These are phyloP conservation scores for Rhynchospora pubera DNA, from an alignment of 176 grass and related monocot genomes.

Conservation along the genomic window DNA sequence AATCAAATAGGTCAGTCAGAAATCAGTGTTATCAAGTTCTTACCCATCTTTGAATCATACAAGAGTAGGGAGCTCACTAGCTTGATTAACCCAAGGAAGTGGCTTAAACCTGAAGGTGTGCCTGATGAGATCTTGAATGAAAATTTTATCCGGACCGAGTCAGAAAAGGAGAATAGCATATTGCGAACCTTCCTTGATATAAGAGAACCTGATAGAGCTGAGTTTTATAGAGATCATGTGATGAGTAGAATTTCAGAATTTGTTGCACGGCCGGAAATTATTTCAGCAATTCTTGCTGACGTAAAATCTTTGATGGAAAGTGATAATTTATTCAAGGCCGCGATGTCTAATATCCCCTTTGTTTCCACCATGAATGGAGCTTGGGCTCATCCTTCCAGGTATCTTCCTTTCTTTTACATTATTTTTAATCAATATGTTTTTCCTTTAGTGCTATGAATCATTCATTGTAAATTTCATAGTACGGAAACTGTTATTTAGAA, in stretches of 20 bases:
- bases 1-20: constrained; percentile 54
- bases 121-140: constrained; percentile 76
- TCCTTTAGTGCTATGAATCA: background rate
- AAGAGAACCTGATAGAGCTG: constrained; percentile 64
- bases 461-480: background rate
- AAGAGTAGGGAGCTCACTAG: constrained; percentile 69
- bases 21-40: constrained; percentile 54
- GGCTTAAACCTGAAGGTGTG: constrained; percentile 90
- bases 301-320: constrained; percentile 62
- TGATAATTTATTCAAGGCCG: constrained; percentile 39
- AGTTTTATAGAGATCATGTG: constrained; percentile 93
- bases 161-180: constrained; percentile 80
- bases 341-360: constrained; percentile 51
- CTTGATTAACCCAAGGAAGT: constrained; percentile 66
- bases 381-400: constrained; percentile 84
- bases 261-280: constrained; percentile 57
- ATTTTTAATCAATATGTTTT: background rate
- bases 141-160: constrained; percentile 78
- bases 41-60: constrained; percentile 97
- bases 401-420: constrained; percentile 11
- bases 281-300: constrained; percentile 73
- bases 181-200: constrained; percentile 63
- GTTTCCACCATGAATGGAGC: constrained; percentile 60
- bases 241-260: constrained; percentile 80
- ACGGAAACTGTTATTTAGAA: background rate